A percentile compares a stretch with the other conserved stretches of the same genome.
Evolutionary conservation across 1,139 yeast species (phyloP).

Genomic region (Magnusiomyces suaveolens): DNA sequence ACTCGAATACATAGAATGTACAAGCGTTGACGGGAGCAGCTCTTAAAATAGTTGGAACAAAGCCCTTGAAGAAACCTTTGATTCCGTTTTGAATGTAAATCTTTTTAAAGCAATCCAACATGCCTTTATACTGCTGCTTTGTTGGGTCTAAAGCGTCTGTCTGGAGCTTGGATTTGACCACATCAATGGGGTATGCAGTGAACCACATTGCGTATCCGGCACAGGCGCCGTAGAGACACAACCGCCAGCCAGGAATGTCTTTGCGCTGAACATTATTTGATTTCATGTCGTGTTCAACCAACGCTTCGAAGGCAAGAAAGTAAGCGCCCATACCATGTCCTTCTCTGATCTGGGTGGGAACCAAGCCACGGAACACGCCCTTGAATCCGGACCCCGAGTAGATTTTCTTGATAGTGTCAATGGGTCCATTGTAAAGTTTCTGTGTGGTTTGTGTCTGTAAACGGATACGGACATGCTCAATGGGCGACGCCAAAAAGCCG

Average conservation of each 20-base stretch:
- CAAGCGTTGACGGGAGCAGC: constrained; percentile 98
- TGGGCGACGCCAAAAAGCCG: constrained; percentile 80
- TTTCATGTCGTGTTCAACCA: constrained; percentile 54
- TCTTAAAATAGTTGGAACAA: constrained; percentile 78
- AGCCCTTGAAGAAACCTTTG: constrained; percentile 77
- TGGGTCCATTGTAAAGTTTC: constrained; percentile 58
- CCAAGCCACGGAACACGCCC: constrained; percentile 67
- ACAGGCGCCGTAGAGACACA: constrained; percentile 72
- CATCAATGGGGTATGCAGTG: constrained; percentile 73
- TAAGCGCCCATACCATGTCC: constrained; percentile 82
- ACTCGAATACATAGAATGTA: constrained; percentile 84
- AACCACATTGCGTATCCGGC: constrained; percentile 86
- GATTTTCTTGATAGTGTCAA: constrained; percentile 62
- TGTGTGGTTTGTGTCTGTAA: constrained; percentile 67
- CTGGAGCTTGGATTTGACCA: constrained; percentile 75
- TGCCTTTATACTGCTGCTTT: constrained; percentile 37
- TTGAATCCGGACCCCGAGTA: constrained; percentile 44
- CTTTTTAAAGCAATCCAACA: constrained; percentile 47
- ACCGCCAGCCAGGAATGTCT: constrained; percentile 75
- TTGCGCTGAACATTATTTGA: constrained; percentile 40
- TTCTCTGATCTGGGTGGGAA: constrained; percentile 76
- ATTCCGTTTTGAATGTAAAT: constrained; percentile 51
- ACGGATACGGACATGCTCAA: constrained; percentile 86
- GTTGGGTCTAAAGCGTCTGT: constrained; percentile 58
- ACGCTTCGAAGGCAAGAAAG: constrained; percentile 79